Evolutionary conservation across 345 rosid genomes (phyloP), one percentile per base, ranked within the genome.

Genomic region (Corchorus olitorius): DNA sequence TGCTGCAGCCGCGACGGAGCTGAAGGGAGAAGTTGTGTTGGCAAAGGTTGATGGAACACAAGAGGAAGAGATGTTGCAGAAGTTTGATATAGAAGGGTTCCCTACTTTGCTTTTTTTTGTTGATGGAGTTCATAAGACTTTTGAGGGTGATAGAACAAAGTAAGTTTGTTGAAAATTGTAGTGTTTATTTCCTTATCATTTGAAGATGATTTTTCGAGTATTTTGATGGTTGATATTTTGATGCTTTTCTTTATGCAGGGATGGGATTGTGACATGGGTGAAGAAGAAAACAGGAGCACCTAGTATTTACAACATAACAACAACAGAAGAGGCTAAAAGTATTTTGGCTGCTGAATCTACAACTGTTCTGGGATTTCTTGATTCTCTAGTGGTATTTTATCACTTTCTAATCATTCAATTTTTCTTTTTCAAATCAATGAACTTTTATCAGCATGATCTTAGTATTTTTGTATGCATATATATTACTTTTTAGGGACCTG

Each of bases 11-110:
- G 99, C 96, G 17, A 89, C 99, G 19, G 97, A 88, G 81, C 84
- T 95, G 17, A 95, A 90, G 65, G 79, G 46, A 15, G 87, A 85
- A 65, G 94, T 93, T 56, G 87, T 78, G 75, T 72, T 95, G 84
- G 99, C 98, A 53, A 95, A 95, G 77, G 90, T 93, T 19, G 99
- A 95, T 19, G 98, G 96, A 0, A 85, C 94, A 10, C 98, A 90
- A 83, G 97, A 93, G 87, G 87, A 75, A 50, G 98, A 95, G 80
- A 77, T 95, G 50, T 80, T 98, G 41, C 92, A 92, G 64, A 83
- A 89, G 85, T 89, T 89, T 65, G 89, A 88, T 16, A 87, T 93
- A 65, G 87, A 93, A 61, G 99, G 99, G 19, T 95, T 91, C 34
- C 99, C 99, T 0, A 93, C 98, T 4, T 69, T 95, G 39, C 81